Conservation (phyloP, 805 yeast species). For the Metschnikowia kofuensis region DNA sequence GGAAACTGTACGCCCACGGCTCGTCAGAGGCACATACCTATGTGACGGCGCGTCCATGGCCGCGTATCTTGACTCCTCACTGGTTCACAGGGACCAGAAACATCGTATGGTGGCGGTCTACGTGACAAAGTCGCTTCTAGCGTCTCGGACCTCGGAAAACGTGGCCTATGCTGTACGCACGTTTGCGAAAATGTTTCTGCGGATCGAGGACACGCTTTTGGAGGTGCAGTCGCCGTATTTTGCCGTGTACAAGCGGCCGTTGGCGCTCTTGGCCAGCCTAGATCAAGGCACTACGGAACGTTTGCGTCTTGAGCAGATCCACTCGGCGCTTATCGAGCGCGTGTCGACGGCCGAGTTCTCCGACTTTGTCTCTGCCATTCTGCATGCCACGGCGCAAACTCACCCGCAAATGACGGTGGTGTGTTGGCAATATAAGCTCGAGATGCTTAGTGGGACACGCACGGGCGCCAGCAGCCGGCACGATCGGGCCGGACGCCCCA, state of each 20-base stretch:
- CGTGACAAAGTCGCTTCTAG: slow-evolving; percentile 19
- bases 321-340: neutral
- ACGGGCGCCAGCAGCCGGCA: neutral
- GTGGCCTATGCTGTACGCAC: neutral
- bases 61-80: slow-evolving; percentile 16
- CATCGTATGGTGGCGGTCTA: slow-evolving; percentile 20
- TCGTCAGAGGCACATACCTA: neutral
- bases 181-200: neutral
- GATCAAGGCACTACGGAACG: neutral
- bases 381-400: slow-evolving; percentile 1
- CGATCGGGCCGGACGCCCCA: slow-evolving; percentile 1
- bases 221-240: neutral
- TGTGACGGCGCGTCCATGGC: neutral
- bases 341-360: neutral
- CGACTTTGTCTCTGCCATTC: slow-evolving; percentile 5
- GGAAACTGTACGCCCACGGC: slow-evolving; percentile 20
- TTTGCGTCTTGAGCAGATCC: neutral
- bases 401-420: slow-evolving; percentile 8
- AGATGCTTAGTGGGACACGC: slow-evolving; percentile 1
- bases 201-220: slow-evolving; percentile 1
- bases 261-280: neutral
- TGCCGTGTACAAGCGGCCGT: slow-evolving; percentile 4
- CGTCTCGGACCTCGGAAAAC: neutral
- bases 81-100: slow-evolving; percentile 14
- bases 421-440: slow-evolving; percentile 23